A percentile compares a stretch with the other conserved stretches of the same genome.
phyloP scores from a whole-genome alignment of 805 yeast species.

The Nakazawaea ambrosiae region DNA sequence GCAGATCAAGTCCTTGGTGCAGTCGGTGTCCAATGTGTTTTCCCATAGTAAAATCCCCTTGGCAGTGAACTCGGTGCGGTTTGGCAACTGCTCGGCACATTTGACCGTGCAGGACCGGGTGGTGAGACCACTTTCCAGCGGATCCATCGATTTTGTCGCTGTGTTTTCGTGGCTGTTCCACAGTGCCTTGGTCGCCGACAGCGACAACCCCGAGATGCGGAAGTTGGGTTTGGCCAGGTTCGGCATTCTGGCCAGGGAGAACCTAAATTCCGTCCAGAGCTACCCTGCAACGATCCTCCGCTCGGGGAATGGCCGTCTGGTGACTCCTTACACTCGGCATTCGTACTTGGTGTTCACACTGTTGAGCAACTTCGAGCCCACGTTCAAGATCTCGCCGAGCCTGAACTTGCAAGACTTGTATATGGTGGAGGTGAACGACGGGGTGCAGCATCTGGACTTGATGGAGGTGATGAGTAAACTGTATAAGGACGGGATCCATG shows the following conservation, averaged over 20 bases:
- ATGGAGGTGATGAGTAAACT: slow-evolving; percentile 52
- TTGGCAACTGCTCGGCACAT: slow-evolving; percentile 12
- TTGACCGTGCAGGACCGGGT: slow-evolving; percentile 15
- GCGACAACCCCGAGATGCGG: slow-evolving; percentile 64
- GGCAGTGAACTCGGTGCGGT: slow-evolving; percentile 32
- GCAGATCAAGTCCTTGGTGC: slow-evolving; percentile 28
- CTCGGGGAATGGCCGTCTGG: not conserved
- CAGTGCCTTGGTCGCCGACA: slow-evolving; percentile 75
- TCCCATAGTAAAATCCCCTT: slow-evolving; percentile 25
- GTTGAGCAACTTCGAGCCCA: slow-evolving; percentile 49
- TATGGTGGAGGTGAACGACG: slow-evolving; percentile 42
- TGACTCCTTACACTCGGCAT: slow-evolving; percentile 20
- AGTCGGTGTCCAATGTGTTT: slow-evolving; percentile 30
- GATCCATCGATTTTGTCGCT: slow-evolving; percentile 34
- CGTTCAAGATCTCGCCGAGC: slow-evolving; percentile 55
- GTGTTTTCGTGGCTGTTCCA: slow-evolving; percentile 85
- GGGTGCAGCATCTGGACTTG: slow-evolving; percentile 27
- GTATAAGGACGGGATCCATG: slow-evolving; percentile 51
- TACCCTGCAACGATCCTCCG: slow-evolving; percentile 23
- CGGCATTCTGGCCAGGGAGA: slow-evolving; percentile 54
- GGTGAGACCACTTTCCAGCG: not conserved
- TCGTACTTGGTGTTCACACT: slow-evolving; percentile 57
- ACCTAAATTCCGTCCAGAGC: slow-evolving; percentile 41
- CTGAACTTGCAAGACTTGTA: slow-evolving; percentile 36
- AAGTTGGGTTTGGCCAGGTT: slow-evolving; percentile 62